Conservation (phyloP, 345 rosid genomes). For the Populus pruinosa region DNA sequence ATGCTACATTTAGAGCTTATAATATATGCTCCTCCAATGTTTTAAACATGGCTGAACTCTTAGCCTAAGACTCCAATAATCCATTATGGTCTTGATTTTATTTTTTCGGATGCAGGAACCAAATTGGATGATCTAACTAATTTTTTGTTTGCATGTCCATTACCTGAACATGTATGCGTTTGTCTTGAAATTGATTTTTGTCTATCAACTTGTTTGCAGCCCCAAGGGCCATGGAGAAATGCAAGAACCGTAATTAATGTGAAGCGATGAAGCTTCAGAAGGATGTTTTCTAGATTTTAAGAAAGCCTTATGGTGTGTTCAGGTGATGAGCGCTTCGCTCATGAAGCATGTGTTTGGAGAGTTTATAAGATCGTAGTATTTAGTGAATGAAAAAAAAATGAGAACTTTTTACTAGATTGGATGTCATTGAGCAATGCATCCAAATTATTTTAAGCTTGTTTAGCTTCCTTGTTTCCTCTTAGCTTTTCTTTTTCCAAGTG, state of each 20-base stretch:
- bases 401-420: conserved; percentile 6
- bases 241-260: conserved; percentile 32
- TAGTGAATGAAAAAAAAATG: conserved; percentile 3
- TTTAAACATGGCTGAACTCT: neutral
- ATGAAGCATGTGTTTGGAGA: conserved; percentile 15
- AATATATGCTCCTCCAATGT: neutral
- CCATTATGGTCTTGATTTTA: neutral
- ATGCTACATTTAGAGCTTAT: neutral
- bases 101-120: neutral
- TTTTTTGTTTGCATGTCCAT: neutral
- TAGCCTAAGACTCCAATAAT: neutral
- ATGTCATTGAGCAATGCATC: conserved; percentile 17
- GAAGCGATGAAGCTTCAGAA: conserved; percentile 9
- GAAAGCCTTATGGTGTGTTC: conserved; percentile 14
- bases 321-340: conserved; percentile 20
- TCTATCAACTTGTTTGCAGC: conserved; percentile 32
- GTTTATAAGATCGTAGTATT: conserved; percentile 30
- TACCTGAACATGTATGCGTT: neutral
- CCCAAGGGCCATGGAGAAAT: conserved; percentile 51
- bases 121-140: neutral
- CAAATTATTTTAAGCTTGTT: conserved; percentile 16
- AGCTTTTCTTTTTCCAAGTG: neutral
- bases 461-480: conserved; percentile 15
- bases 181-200: neutral
- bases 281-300: conserved; percentile 6